Conservation (phyloP, 2,329 filamentous ascomycete genomes). For the Leptographium flavum region DNA sequence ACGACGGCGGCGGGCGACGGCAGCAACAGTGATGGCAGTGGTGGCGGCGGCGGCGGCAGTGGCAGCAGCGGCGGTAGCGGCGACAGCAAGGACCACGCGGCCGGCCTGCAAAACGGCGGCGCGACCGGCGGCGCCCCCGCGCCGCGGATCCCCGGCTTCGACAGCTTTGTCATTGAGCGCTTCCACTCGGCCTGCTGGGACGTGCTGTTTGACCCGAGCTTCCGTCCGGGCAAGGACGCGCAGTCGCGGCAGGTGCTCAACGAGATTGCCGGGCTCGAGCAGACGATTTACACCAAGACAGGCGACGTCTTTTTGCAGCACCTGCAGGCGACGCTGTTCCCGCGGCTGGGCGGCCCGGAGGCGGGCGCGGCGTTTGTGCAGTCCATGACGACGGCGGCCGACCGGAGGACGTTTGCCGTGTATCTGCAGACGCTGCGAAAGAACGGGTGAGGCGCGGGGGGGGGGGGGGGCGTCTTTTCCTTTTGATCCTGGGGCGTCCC, state of each 20-base stretch:
- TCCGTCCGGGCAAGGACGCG: slow-evolving; percentile 68
- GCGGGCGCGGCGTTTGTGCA: slow-evolving; percentile 46
- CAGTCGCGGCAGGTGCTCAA: slow-evolving; percentile 77
- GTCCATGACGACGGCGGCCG: slow-evolving; percentile 41
- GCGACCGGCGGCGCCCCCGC: slow-evolving; percentile 22
- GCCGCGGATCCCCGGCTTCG: slow-evolving; percentile 70
- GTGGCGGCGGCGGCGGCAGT: not conserved
- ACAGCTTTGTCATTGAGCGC: slow-evolving; percentile 74
- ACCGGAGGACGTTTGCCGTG: slow-evolving; percentile 46
- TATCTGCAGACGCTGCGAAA: slow-evolving; percentile 49
- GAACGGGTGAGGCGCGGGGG: slow-evolving; percentile 12
- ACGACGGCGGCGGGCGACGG: slow-evolving; percentile 26
- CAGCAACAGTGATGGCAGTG: slow-evolving; percentile 9
- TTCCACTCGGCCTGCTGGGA: slow-evolving; percentile 90
- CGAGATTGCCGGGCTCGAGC: slow-evolving; percentile 78
- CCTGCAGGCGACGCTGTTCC: slow-evolving; percentile 49
- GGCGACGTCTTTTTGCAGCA: slow-evolving; percentile 66
- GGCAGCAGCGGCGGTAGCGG: not conserved
- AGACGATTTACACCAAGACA: slow-evolving; percentile 80
- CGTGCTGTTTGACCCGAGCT: slow-evolving; percentile 62
- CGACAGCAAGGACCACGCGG: not conserved
- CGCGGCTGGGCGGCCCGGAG: slow-evolving; percentile 41
- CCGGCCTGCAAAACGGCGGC: not conserved
- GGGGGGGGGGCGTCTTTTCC: not conserved
- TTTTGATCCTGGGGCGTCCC: too few relatives aligned